These are phyloP conservation scores for Microsporum canis DNA, from an alignment of 2,329 filamentous ascomycete genomes.

Conservation along the genomic window DNA sequence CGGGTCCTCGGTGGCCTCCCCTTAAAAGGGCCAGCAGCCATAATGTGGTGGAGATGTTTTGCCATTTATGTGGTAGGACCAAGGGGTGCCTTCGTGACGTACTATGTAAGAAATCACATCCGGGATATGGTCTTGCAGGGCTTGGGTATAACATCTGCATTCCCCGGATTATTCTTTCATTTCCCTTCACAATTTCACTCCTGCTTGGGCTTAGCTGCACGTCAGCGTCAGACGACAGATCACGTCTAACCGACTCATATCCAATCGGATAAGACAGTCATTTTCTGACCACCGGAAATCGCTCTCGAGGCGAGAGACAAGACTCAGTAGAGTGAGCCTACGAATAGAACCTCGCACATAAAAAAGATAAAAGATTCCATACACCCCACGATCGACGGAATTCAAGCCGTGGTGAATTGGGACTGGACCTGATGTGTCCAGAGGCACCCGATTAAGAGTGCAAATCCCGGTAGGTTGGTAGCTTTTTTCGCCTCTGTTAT, in stretches of 20 bases:
- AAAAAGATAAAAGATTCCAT: not conserved
- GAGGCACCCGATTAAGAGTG: not conserved
- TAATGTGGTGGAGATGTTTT: no score
- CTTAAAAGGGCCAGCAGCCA: no score
- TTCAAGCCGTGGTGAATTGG: not conserved
- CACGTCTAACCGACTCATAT: not conserved
- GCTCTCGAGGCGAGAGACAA: not conserved
- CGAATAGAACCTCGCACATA: not conserved
- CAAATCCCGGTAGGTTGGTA: not conserved
- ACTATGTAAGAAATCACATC: not conserved
- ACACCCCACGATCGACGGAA: not conserved
- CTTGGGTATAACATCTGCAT: not conserved
- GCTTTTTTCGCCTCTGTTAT: not conserved
- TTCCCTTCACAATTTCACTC: not conserved
- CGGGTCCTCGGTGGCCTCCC: not conserved
- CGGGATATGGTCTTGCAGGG: not conserved
- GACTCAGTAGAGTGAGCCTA: not conserved
- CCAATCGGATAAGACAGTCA: not conserved
- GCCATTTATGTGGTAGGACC: not conserved
- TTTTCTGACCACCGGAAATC: not conserved
- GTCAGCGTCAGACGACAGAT: not conserved
- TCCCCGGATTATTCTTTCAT: not conserved
- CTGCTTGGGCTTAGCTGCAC: not conserved
- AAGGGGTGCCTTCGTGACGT: not conserved
- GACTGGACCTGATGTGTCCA: not conserved